These are phyloP conservation scores for Salix purpurea DNA, from an alignment of 345 rosid genomes.

Conservation along the genomic window DNA sequence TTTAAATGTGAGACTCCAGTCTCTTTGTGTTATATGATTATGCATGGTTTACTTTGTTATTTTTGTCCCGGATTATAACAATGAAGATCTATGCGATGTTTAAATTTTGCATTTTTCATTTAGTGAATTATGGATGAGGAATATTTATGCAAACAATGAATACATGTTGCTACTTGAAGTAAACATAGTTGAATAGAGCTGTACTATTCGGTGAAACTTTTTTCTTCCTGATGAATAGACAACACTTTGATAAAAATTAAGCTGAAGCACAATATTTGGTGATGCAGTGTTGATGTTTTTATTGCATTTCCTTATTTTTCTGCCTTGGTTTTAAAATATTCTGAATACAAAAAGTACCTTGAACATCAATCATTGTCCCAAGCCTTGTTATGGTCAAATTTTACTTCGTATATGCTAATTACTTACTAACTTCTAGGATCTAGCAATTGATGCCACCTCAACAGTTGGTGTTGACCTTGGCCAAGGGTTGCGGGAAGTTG, in stretches of 20 bases:
- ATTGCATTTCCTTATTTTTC: too few species aligned
- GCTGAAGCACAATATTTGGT: background rate
- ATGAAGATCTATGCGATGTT: too few species aligned
- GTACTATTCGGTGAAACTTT: too few species aligned
- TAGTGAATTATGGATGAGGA: background rate
- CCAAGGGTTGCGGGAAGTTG: constrained; percentile 93
- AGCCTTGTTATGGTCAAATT: background rate
- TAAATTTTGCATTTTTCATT: too few species aligned
- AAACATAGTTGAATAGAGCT: too few species aligned
- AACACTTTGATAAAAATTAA: background rate
- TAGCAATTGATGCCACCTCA: constrained; percentile 88
- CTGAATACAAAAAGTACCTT: background rate
- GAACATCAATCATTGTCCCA: background rate
- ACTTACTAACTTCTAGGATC: constrained; percentile 52
- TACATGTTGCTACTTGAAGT: too few species aligned
- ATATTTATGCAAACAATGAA: background rate
- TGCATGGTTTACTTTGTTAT: too few species aligned
- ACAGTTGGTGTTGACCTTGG: constrained; percentile 88
- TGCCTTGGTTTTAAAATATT: background rate
- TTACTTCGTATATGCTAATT: background rate
- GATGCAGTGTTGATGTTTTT: background rate
- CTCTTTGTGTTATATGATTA: background rate
- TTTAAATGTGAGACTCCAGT: background rate
- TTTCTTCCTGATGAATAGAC: background rate
- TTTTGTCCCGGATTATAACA: too few species aligned